Percentiles rank a stretch among this genome's conserved stretches.
These are phyloP conservation scores for Capronia americana DNA, from an alignment of 2,329 filamentous ascomycete species.

Conservation along the genomic window DNA sequence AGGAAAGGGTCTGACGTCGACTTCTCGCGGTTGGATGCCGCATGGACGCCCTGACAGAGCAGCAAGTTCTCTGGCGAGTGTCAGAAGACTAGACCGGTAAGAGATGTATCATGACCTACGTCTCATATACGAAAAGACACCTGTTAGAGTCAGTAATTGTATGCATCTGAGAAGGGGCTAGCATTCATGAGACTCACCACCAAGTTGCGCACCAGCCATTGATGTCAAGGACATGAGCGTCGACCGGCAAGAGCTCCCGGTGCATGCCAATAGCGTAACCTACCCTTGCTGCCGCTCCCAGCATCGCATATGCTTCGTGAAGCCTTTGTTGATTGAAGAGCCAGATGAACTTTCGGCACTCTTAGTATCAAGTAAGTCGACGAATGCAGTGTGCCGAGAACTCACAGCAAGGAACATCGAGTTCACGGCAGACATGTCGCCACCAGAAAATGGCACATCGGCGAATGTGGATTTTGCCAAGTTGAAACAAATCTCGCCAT, in stretches of 20 bases:
- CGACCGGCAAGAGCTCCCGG: slow-evolving; percentile 16
- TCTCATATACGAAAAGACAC: slow-evolving; percentile 27
- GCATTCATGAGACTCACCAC: slow-evolving; percentile 10
- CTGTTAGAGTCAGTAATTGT: neutral
- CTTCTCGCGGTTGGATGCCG: slow-evolving; percentile 19
- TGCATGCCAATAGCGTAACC: slow-evolving; percentile 31
- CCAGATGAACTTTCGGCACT: slow-evolving; percentile 22
- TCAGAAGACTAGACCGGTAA: slow-evolving; percentile 16
- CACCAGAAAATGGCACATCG: slow-evolving; percentile 26
- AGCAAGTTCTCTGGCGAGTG: slow-evolving; percentile 16
- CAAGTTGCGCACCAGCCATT: slow-evolving; percentile 19
- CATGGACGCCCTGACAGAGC: slow-evolving; percentile 22
- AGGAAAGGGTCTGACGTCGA: slow-evolving; percentile 71
- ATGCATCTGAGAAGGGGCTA: neutral
- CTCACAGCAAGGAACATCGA: slow-evolving; percentile 15
- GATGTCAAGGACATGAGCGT: slow-evolving; percentile 9
- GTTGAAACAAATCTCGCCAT: slow-evolving; percentile 25
- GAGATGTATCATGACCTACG: slow-evolving; percentile 16
- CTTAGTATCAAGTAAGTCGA: slow-evolving; percentile 15
- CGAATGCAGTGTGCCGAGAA: too few species aligned
- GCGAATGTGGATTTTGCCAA: slow-evolving; percentile 22
- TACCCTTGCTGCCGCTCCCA: slow-evolving; percentile 21
- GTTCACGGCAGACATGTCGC: slow-evolving; percentile 29
- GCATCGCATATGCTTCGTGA: slow-evolving; percentile 27
- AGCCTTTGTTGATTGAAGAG: slow-evolving; percentile 27